Percentiles rank a stretch among this genome's conserved stretches.
These are phyloP conservation scores for Verruconis gallopava DNA, from an alignment of 2,329 filamentous ascomycete species.

Conservation along the genomic window DNA sequence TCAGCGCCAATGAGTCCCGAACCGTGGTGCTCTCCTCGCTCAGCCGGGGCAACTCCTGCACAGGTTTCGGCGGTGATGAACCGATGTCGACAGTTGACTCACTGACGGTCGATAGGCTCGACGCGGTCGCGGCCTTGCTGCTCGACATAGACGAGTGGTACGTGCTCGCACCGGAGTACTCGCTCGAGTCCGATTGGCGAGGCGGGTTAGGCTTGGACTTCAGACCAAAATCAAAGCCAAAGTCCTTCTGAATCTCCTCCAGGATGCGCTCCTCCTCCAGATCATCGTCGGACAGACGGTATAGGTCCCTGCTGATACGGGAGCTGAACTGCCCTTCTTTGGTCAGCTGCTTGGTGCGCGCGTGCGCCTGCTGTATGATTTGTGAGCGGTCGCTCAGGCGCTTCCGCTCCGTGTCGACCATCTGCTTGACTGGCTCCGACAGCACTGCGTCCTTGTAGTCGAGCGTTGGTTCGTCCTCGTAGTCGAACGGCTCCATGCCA, in stretches of 20 bases:
- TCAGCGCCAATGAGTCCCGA: background rate
- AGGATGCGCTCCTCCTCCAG: conserved; percentile 43
- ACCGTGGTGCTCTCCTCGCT: conserved; percentile 7
- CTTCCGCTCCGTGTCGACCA: conserved; percentile 49
- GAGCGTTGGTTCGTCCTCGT: conserved; percentile 24
- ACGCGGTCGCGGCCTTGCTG: conserved; percentile 56
- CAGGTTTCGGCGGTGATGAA: background rate
- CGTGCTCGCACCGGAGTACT: conserved; percentile 54
- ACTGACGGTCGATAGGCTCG: conserved; percentile 57
- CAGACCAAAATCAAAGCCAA: conserved; percentile 63
- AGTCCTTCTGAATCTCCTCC: conserved; percentile 81
- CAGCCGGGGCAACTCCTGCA: conserved; percentile 2
- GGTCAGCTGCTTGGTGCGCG: conserved; percentile 1
- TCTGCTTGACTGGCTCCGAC: conserved; percentile 57
- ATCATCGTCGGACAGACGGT: conserved; percentile 23
- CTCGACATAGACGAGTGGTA: conserved; percentile 71
- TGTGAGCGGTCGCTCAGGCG: conserved; percentile 3
- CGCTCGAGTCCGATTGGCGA: conserved; percentile 71
- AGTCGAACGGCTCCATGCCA: conserved; percentile 61
- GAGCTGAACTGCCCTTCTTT: conserved; percentile 2
- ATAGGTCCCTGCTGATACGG: conserved; percentile 3
- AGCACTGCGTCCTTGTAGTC: background rate
- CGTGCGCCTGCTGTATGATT: conserved; percentile 11
- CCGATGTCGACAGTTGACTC: conserved; percentile 33
- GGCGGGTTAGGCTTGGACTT: conserved; percentile 52